Evolutionary conservation across 139 green algal species (phyloP), one percentile per base, ranked within the genome.

Genomic region (Astrephomene gubernaculifera): DNA sequence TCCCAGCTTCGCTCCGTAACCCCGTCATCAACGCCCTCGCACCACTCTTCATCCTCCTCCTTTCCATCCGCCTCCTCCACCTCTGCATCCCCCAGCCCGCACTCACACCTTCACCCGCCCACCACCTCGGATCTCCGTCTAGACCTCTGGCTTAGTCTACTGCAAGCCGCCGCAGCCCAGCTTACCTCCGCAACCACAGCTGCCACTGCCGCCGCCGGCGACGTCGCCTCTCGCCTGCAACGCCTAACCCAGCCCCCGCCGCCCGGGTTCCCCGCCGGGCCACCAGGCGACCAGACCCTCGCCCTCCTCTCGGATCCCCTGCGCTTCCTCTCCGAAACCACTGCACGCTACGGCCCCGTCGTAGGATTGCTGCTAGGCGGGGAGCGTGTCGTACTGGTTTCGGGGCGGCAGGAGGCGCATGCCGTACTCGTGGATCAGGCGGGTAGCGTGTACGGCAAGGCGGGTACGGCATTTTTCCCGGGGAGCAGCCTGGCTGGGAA

Each of bases 401-500:
- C 74, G 33, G 90, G 95, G 2, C 61, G 63, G 1, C 61, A 74
- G 19, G 78, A 72, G 78, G 78, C 78, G 25, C 78, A 43, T n/a
- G 14, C 41, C 57, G 78, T 84, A n/a, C 63, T 84, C 8, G 24
- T 84, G 21, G 78, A 84, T 24, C 60, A 68, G 68, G 68, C 71
- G 39, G 70, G 57, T 27, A 31, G 43, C 6, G 82, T 89, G 53
- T 93, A 90, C 70, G 45, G 90, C 19, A 93, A 95, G 91, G 82
- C 94, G 24, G 96, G 96, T 31, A 98, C 96, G 24, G 96, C 96
- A 0, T 98, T 98, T 81, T 98, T 98, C 82, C 96, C 96, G 0
- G 94, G 94, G 39, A 94, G 86, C 85, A 93, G 86, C 65, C 88
- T 98, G 49, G 92, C 96, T 3, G 96, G 96, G 44, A 94, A 98